These are phyloP conservation scores for Barnettozyma wickerhamii DNA, from an alignment of 805 yeast species.

Conservation along the genomic window DNA sequence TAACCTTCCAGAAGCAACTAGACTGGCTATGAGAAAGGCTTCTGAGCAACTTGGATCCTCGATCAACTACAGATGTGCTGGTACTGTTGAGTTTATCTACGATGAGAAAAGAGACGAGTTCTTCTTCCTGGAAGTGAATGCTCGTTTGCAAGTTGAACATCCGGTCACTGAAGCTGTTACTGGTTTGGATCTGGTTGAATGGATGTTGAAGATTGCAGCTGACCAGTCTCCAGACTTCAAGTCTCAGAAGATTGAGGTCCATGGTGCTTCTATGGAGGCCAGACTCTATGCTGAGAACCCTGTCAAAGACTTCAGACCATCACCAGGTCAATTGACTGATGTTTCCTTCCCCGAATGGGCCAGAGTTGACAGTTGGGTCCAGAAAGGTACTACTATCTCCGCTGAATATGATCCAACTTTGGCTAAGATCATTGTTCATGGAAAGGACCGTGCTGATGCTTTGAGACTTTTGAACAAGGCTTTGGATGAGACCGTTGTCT, in stretches of 20 bases:
- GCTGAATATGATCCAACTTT: constrained; percentile 96
- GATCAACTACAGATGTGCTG: constrained; percentile 93
- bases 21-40: constrained; percentile 71
- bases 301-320: constrained; percentile 88
- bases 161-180: constrained; percentile 96
- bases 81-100: constrained; percentile 94
- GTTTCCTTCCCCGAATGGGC: constrained; percentile 88
- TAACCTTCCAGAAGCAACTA: constrained; percentile 74
- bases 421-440: constrained; percentile 95
- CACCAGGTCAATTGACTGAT: constrained; percentile 90
- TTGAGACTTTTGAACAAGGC: constrained; percentile 73
- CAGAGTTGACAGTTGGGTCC: constrained; percentile 92
- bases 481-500: constrained; percentile 76
- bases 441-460: constrained; percentile 84
- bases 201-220: constrained; percentile 94
- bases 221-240: constrained; percentile 79
- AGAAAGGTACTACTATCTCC: constrained; percentile 79
- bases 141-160: constrained; percentile 96
- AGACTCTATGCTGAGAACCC: constrained; percentile 97
- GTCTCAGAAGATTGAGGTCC: constrained; percentile 47
- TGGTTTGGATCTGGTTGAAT: constrained; percentile 90
- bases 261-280: constrained; percentile 96
- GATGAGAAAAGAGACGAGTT: constrained; percentile 84
- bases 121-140: constrained; percentile 93
- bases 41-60: constrained; percentile 79